A percentile compares a stretch with the other conserved stretches of the same genome.
Conservation (phyloP, 768 basidiomycete species). For the Collybiopsis luxurians region DNA sequence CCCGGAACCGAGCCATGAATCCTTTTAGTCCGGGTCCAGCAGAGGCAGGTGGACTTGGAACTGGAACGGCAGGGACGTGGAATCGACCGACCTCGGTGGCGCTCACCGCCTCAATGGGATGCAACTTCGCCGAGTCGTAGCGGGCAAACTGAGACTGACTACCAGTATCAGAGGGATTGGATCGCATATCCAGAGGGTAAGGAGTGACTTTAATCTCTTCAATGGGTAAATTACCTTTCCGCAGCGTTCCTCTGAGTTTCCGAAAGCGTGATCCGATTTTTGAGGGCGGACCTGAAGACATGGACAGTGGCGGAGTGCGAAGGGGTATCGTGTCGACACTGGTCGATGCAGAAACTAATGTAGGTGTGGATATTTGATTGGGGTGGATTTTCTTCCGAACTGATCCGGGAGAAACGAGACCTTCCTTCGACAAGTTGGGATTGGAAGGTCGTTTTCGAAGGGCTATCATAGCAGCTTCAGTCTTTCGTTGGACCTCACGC, state of each 20-base stretch:
- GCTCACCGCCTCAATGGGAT: constrained; percentile 35
- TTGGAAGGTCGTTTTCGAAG: constrained; percentile 51
- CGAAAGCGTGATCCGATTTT: constrained; percentile 75
- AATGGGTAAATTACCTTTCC: constrained; percentile 41
- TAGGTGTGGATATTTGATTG: constrained; percentile 64
- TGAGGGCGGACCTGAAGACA: constrained; percentile 41
- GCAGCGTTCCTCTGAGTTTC: constrained; percentile 66
- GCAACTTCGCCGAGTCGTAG: constrained; percentile 40
- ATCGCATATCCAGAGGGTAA: constrained; percentile 38
- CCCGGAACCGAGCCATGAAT: constrained; percentile 77
- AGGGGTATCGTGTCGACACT: constrained; percentile 68
- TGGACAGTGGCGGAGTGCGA: constrained; percentile 39
- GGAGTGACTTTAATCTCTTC: constrained; percentile 49
- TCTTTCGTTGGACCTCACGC: constrained; percentile 64
- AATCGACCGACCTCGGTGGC: constrained; percentile 52
- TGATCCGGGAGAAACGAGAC: constrained; percentile 39
- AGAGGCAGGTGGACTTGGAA: constrained; percentile 65
- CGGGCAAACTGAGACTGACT: constrained; percentile 22
- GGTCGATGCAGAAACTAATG: constrained; percentile 62
- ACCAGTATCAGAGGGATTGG: constrained; percentile 31
- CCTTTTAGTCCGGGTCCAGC: constrained; percentile 74
- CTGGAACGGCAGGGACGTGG: constrained; percentile 50
- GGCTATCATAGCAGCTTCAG: constrained; percentile 62
- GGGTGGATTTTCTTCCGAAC: constrained; percentile 57
- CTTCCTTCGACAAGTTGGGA: constrained; percentile 34